Evolutionary conservation across 1,284 basidiomycete genomes (phyloP).

Genomic region (Cutaneotrichosporon mucoides): DNA sequence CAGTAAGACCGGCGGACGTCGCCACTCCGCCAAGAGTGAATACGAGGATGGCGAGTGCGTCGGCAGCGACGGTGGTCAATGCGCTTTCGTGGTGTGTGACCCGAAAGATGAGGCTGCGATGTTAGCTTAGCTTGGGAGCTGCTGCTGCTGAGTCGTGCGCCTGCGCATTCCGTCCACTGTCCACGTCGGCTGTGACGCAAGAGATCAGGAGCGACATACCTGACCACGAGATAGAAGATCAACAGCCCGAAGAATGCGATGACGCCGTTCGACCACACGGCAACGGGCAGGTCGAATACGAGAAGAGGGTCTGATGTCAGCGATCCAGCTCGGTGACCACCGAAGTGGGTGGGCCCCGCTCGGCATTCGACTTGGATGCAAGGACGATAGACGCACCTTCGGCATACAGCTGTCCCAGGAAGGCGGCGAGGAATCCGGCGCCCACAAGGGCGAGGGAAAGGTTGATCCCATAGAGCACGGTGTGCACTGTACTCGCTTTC

Average conservation of each 20-base stretch:
- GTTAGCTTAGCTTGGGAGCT: too few species aligned
- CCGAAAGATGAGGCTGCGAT: not conserved
- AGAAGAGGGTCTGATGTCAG: not conserved
- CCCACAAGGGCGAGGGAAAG: not conserved
- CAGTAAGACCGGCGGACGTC: not conserved
- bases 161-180: too few species aligned
- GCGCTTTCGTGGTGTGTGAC: not conserved
- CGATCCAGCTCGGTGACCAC: not conserved
- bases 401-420: conserved; percentile 1
- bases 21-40: not conserved
- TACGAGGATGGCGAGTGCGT: not conserved
- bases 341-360: too few species aligned
- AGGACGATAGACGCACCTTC: not conserved
- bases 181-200: too few species aligned
- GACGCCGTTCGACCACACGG: not conserved
- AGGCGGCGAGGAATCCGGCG: conserved; percentile 1
- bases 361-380: too few species aligned
- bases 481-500: not conserved
- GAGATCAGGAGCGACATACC: not conserved
- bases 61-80: not conserved
- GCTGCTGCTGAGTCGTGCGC: too few species aligned
- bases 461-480: not conserved
- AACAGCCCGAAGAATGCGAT: not conserved
- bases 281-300: not conserved
- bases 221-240: not conserved